Evolutionary conservation across 78 protist species (phyloP).

Genomic region (Monosiga brevicollis): DNA sequence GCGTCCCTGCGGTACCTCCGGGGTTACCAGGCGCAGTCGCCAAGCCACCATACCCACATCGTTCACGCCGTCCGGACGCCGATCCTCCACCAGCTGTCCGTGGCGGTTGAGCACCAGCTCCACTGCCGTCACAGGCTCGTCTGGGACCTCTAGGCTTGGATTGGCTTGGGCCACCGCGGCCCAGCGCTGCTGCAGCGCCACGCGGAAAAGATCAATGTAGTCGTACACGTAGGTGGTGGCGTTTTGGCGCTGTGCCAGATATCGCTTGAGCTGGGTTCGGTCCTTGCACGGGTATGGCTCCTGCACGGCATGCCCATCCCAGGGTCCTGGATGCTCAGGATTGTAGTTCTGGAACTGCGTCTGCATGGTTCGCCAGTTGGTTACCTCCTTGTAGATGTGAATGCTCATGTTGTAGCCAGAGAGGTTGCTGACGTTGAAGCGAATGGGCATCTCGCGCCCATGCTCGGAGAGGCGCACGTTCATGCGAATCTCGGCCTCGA

Average conservation of each 20-base stretch:
- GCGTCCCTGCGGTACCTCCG: constrained; percentile 84
- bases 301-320: constrained; percentile 3
- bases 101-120: not conserved
- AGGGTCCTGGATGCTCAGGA: not conserved
- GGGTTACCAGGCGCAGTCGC: constrained; percentile 60
- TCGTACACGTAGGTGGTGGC: constrained; percentile 87
- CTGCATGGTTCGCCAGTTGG: not conserved
- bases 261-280: constrained; percentile 55
- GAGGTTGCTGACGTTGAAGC: constrained; percentile 47
- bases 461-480: not conserved
- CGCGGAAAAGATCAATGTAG: constrained; percentile 72
- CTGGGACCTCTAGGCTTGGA: not conserved
- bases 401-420: constrained; percentile 51
- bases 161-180: not conserved
- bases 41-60: constrained; percentile 89
- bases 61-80: not conserved
- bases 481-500: constrained; percentile 66
- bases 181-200: not conserved
- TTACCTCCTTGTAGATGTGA: constrained; percentile 48
- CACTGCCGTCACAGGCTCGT: not conserved
- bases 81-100: not conserved
- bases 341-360: not conserved
- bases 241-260: constrained; percentile 43
- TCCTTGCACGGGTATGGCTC: constrained; percentile 63
- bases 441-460: constrained; percentile 29